Evolutionary conservation across 1,284 basidiomycete genomes (phyloP).

Genomic region (Ceratobasidium sp.): DNA sequence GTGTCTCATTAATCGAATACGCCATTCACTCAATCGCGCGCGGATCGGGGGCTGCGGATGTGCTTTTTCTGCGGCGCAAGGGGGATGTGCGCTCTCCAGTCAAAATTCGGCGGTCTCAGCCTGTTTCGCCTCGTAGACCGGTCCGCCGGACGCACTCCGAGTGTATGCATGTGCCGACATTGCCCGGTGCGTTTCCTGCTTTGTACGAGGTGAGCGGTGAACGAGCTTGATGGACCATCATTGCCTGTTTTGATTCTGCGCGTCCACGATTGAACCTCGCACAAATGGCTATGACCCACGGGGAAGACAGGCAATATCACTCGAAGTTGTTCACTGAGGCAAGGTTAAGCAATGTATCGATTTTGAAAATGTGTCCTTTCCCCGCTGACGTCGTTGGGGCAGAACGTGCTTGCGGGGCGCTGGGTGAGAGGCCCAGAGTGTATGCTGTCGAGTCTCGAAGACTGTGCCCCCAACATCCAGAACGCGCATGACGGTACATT

Average conservation of each 20-base stretch:
- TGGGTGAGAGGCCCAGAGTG: background rate
- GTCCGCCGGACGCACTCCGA: slow-evolving; percentile 7
- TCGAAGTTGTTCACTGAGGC: background rate
- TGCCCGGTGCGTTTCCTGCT: slow-evolving; percentile 17
- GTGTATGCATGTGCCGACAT: slow-evolving; percentile 17
- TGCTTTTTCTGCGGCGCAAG: slow-evolving; percentile 11
- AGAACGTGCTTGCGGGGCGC: slow-evolving; percentile 1
- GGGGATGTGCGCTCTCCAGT: slow-evolving; percentile 2
- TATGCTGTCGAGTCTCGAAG: background rate
- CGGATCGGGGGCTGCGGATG: background rate
- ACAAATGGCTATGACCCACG: background rate
- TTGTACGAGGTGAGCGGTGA: background rate
- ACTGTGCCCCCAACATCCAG: background rate
- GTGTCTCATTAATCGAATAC: slow-evolving; percentile 10
- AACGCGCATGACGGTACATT: background rate
- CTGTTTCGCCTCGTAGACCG: slow-evolving; percentile 10
- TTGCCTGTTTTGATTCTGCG: slow-evolving; percentile 24
- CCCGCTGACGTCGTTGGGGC: slow-evolving; percentile 26
- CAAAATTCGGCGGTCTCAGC: slow-evolving; percentile 16
- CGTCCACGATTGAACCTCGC: background rate
- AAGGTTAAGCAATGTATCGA: slow-evolving; percentile 4
- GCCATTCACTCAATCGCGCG: background rate
- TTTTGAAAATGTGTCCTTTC: background rate
- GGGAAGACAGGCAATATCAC: slow-evolving; percentile 11
- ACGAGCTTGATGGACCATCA: slow-evolving; percentile 33